These are phyloP conservation scores for Phalaenopsis hybrid DNA, from an alignment of 116 monocot species.

Conservation along the genomic window DNA sequence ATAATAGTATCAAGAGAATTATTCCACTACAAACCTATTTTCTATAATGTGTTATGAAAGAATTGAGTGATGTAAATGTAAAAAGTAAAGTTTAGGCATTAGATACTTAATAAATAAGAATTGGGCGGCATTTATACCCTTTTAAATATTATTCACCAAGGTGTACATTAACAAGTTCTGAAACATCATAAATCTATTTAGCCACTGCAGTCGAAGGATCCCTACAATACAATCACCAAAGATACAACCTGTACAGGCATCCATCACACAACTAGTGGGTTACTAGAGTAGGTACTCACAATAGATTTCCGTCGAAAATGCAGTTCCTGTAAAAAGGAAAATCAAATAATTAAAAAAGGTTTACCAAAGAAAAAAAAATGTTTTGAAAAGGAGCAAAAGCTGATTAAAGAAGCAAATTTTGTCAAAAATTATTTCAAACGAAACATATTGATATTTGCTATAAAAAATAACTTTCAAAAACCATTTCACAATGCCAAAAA, in stretches of 20 bases:
- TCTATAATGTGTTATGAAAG: too few relatives aligned
- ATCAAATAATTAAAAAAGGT: neutral
- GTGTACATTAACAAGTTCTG: neutral
- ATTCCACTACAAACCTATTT: too few relatives aligned
- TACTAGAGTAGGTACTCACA: constrained; percentile 39
- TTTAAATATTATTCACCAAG: neutral
- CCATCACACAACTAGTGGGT: neutral
- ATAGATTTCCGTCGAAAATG: constrained; percentile 70
- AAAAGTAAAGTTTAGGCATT: too few relatives aligned
- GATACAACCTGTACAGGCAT: neutral
- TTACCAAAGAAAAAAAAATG: neutral
- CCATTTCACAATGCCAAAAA: neutral
- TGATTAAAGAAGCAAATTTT: neutral
- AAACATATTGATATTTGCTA: too few relatives aligned
- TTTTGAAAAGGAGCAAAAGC: neutral
- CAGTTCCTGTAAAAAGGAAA: constrained; percentile 45
- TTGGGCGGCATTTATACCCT: too few relatives aligned
- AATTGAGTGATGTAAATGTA: too few relatives aligned
- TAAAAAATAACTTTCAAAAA: neutral
- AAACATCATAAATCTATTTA: neutral
- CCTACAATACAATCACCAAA: neutral
- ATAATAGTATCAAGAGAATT: too few relatives aligned
- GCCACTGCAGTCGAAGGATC: neutral
- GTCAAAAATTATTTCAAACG: neutral
- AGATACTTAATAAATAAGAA: too few relatives aligned